These are phyloP conservation scores for Phlegmacium glaucopus DNA, from an alignment of 768 basidiomycete species.

Conservation along the genomic window DNA sequence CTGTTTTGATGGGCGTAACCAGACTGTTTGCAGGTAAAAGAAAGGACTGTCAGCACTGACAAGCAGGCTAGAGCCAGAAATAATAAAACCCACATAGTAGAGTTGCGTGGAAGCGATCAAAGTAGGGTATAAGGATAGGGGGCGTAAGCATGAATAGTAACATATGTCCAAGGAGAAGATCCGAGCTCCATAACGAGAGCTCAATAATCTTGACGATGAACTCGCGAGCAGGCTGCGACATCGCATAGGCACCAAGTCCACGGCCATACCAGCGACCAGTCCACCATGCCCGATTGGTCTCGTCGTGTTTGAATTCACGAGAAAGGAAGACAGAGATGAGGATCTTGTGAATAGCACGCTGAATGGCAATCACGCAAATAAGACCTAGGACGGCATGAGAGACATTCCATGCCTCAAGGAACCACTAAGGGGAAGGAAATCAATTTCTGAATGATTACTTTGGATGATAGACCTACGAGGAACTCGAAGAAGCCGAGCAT, in stretches of 20 bases:
- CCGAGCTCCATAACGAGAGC: constrained; percentile 91
- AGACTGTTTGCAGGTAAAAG: constrained; percentile 52
- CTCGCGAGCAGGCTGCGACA: constrained; percentile 98
- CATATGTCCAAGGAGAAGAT: constrained; percentile 84
- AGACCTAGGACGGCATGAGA: constrained; percentile 93
- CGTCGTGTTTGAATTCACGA: constrained; percentile 99
- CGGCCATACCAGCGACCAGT: constrained; percentile 97
- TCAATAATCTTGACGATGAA: constrained; percentile 98
- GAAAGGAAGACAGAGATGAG: constrained; percentile 92
- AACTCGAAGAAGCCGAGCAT: constrained; percentile 96
- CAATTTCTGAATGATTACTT: constrained; percentile 6
- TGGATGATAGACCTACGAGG: constrained; percentile 55
- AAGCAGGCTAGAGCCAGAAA: constrained; percentile 1
- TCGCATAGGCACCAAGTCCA: constrained; percentile 83
- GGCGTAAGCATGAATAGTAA: constrained; percentile 89
- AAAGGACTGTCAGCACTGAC: constrained; percentile 15
- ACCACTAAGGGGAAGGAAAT: constrained; percentile 59
- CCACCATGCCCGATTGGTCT: constrained; percentile 99
- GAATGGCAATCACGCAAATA: constrained; percentile 87
- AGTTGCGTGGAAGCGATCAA: constrained; percentile 88
- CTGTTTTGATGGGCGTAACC: constrained; percentile 93
- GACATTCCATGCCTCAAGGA: constrained; percentile 87
- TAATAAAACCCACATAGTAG: constrained; percentile 70
- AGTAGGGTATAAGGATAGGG: constrained; percentile 85
- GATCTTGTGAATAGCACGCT: constrained; percentile 90